These are phyloP conservation scores for Ophiocordyceps camponoti-saundersi DNA, from an alignment of 2,329 filamentous ascomycete genomes.

Conservation along the genomic window DNA sequence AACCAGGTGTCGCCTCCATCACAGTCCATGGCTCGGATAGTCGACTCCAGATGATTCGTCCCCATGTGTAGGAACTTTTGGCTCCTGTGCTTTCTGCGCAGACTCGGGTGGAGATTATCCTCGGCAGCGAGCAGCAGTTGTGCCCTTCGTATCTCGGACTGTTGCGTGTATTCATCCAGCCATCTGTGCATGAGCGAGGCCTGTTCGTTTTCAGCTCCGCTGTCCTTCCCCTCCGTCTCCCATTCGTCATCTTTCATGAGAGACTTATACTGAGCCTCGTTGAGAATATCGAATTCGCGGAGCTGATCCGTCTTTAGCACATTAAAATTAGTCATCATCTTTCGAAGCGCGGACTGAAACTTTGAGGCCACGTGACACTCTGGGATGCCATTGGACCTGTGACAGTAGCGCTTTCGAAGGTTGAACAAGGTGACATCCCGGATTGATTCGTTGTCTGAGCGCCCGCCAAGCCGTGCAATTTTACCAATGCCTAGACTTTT, in stretches of 20 bases:
- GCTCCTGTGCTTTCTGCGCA: neutral
- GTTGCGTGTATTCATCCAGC: constrained; percentile 4
- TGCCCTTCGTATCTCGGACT: neutral
- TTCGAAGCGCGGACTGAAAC: constrained; percentile 3
- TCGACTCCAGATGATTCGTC: neutral
- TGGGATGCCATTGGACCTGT: neutral
- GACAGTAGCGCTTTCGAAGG: constrained; percentile 22
- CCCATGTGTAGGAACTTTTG: neutral
- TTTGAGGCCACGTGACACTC: neutral
- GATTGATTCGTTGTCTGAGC: constrained; percentile 49
- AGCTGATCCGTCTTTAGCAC: constrained; percentile 39
- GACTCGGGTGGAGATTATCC: neutral
- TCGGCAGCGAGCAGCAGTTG: neutral
- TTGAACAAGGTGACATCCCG: constrained; percentile 50
- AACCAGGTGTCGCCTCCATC: constrained; percentile 2
- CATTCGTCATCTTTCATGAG: constrained; percentile 29
- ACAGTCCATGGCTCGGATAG: constrained; percentile 1
- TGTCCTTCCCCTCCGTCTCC: constrained; percentile 4
- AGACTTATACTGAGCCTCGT: constrained; percentile 43
- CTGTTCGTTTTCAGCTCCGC: neutral
- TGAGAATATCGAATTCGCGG: constrained; percentile 38
- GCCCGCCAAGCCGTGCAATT: constrained; percentile 46
- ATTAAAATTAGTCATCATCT: constrained; percentile 16
- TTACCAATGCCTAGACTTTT: constrained; percentile 29
- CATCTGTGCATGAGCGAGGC: constrained; percentile 2